phyloP scores from a whole-genome alignment of 139 green algal genomes.

The Chlorella sp. region DNA sequence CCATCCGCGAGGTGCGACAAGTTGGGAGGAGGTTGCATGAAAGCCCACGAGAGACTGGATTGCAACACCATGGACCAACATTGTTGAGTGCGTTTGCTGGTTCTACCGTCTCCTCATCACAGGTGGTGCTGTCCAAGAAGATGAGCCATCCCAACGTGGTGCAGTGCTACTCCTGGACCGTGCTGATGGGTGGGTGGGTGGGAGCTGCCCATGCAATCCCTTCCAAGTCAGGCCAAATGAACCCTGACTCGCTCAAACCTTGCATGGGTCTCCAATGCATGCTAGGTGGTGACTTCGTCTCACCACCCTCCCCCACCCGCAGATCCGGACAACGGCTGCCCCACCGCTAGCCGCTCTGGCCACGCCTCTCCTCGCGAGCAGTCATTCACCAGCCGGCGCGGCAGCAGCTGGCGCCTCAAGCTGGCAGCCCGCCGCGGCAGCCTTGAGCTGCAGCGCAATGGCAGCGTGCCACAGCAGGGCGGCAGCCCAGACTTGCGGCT shows the following conservation, averaged over 20 bases:
- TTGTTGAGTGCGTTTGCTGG: too few species aligned
- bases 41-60: too few species aligned
- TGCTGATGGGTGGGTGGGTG: constrained; percentile 17
- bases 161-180: constrained; percentile 44
- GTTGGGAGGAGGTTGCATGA: neutral
- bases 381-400: neutral
- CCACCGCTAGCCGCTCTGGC: neutral
- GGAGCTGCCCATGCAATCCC: neutral
- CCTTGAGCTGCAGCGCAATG: neutral
- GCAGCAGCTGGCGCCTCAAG: neutral
- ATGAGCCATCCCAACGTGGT: constrained; percentile 60
- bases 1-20: constrained; percentile 40
- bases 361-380: neutral
- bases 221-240: neutral
- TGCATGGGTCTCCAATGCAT: too few species aligned
- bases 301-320: neutral
- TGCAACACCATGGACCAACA: too few species aligned
- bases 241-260: neutral
- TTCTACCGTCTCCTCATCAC: too few species aligned
- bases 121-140: constrained; percentile 53
- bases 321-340: neutral
- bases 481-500: neutral
- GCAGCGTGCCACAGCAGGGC: neutral
- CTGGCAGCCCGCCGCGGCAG: neutral
- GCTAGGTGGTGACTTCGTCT: neutral